phyloP scores from a whole-genome alignment of 2,329 filamentous ascomycete species.

The Colletotrichum acutatum region DNA sequence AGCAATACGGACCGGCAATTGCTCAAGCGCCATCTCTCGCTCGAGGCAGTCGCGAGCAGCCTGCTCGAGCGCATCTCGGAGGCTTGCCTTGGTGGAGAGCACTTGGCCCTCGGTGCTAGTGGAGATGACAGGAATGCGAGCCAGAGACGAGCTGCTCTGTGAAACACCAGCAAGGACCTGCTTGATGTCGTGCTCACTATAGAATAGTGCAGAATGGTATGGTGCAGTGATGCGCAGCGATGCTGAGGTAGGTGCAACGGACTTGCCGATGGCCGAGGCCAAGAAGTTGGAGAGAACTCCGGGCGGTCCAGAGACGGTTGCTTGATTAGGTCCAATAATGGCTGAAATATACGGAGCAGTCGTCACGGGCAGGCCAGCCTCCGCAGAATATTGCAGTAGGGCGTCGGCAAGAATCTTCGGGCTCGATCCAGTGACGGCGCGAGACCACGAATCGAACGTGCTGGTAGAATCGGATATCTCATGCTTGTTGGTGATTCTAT shows the following conservation, averaged over 20 bases:
- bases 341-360: constrained; percentile 13
- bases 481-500: background rate
- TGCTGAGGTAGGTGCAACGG: background rate
- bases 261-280: background rate
- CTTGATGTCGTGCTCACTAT: background rate
- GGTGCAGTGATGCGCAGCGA: background rate
- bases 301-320: constrained; percentile 2
- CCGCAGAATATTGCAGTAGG: background rate
- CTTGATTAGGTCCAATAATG: background rate
- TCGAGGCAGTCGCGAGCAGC: constrained; percentile 2
- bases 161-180: background rate
- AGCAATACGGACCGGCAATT: background rate
- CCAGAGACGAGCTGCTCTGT: too few relatives aligned
- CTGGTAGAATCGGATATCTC: background rate
- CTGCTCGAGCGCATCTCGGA: background rate
- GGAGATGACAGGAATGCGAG: background rate
- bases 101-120: background rate
- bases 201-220: background rate
- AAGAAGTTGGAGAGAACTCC: background rate
- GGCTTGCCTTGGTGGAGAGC: background rate
- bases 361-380: background rate
- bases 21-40: background rate
- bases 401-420: background rate
- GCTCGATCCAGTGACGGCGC: background rate
- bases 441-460: constrained; percentile 10